Evolutionary conservation across 1,139 yeast species (phyloP), one percentile per base, ranked within the genome.

Genomic region (Candida tetrigidarum): DNA sequence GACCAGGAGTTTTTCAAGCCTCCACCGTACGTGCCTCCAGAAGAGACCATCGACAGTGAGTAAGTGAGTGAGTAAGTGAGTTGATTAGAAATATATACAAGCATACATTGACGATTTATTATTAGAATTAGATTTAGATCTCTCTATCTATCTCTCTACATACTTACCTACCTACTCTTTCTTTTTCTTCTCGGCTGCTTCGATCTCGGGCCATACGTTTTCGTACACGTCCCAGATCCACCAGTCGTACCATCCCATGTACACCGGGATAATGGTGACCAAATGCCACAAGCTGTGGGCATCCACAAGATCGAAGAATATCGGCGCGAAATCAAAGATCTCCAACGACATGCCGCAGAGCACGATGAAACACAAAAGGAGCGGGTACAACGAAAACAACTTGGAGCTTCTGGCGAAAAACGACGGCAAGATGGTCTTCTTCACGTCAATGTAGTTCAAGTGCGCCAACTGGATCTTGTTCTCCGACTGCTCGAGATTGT

Each of bases 211-310:
- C 50, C 52, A 54, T 8, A 72, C 66, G 46, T 74, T 73, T 50
- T 69, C 76, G 41, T 56, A 55, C 8, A 66, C 54, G 49, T 74
- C 80, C 80, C 80, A 74, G 14, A 73, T 50, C 56, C 71, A 58
- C 80, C 80, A 74, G 46, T 73, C 76, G 52, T 73, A 73, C 77
- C 77, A 74, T 4, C 79, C 78, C 51, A 57, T 63, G 41, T 58
- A 60, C 3, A 67, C 74, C 0, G 95, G 93, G 57, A 86, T 61
- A 3, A 87, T 83, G 0, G 96, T 87, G 14, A 83, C 82, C 44
- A 84, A 70, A 63, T 92, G 99, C 98, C 98, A 92, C 47, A 92
- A 67, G 1, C 97, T 84, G 64, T 93, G 99, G 0, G 99, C 97
- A 66, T 93, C 99, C 1, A 93, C 63, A 45, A 86, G 74, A 51